Percentiles rank a stretch among this genome's conserved stretches.
Conservation (phyloP, 495 filamentous ascomycete species). For the Chaetomium tenue region DNA sequence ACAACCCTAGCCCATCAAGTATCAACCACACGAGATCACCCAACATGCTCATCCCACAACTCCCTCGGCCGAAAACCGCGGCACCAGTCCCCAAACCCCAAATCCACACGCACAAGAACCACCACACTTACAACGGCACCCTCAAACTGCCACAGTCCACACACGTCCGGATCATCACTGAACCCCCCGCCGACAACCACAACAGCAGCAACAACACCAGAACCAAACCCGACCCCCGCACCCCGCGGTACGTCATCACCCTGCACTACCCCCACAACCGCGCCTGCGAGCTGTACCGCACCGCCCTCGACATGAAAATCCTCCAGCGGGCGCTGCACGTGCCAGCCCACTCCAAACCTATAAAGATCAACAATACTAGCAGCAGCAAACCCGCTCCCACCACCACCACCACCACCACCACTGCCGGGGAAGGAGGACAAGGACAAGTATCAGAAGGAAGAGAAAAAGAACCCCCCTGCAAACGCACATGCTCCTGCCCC, state of each 20-base stretch:
- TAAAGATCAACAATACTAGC: neutral
- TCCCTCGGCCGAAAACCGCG: neutral
- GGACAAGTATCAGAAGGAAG: neutral
- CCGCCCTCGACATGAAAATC: constrained; percentile 28
- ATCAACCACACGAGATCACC: neutral
- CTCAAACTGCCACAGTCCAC: constrained; percentile 24
- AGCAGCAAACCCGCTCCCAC: neutral
- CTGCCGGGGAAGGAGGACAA: neutral
- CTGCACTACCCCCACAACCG: constrained; percentile 37
- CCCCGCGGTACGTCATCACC: constrained; percentile 16
- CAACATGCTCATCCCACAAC: neutral
- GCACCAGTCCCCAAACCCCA: constrained; percentile 27
- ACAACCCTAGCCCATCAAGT: neutral
- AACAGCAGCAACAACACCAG: neutral
- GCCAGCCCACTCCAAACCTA: too few relatives aligned
- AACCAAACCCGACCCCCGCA: neutral
- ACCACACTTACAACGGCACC: constrained; percentile 35
- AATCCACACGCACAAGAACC: constrained; percentile 33
- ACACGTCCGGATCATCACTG: constrained; percentile 6
- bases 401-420: neutral
- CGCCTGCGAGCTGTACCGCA: constrained; percentile 35
- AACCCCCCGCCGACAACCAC: too few relatives aligned
- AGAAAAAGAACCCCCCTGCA: too few relatives aligned
- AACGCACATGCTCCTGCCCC: neutral
- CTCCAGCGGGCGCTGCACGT: constrained; percentile 10